These are phyloP conservation scores for Clonostachys rosea DNA, from an alignment of 2,329 filamentous ascomycete species.

Conservation along the genomic window DNA sequence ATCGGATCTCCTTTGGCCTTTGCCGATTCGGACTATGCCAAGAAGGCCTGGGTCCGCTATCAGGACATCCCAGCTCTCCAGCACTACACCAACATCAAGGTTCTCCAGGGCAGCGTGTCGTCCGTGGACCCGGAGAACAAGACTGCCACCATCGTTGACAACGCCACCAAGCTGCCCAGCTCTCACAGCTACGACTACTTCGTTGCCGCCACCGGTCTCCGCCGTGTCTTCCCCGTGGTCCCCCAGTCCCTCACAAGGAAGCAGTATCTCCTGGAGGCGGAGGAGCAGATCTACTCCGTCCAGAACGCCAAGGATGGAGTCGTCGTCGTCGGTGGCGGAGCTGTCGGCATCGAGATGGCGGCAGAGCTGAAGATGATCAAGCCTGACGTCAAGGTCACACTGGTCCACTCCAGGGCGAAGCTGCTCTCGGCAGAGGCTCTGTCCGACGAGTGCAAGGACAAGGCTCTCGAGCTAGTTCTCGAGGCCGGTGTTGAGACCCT, in stretches of 20 bases:
- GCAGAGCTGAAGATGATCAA: constrained; percentile 68
- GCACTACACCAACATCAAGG: constrained; percentile 37
- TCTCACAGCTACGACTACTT: constrained; percentile 66
- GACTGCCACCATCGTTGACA: constrained; percentile 50
- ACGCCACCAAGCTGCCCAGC: constrained; percentile 33
- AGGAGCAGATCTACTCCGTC: constrained; percentile 52
- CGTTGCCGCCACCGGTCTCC: constrained; percentile 66
- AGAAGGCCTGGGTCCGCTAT: constrained; percentile 68
- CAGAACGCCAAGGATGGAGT: constrained; percentile 51
- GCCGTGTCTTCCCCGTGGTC: constrained; percentile 67
- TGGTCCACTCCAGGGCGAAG: constrained; percentile 67
- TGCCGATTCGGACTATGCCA: constrained; percentile 56
- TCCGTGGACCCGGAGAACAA: constrained; percentile 56
- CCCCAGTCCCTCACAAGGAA: constrained; percentile 60
- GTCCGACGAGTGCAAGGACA: constrained; percentile 64
- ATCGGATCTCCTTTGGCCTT: constrained; percentile 74
- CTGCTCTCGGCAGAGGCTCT: constrained; percentile 72
- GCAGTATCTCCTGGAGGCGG: constrained; percentile 58
- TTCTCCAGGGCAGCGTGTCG: constrained; percentile 62
- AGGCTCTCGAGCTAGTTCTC: constrained; percentile 49
- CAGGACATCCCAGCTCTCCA: constrained; percentile 63
- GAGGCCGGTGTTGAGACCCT: constrained; percentile 63
- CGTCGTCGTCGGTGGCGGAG: constrained; percentile 71
- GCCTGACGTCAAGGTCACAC: constrained; percentile 61
- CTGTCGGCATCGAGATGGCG: constrained; percentile 79